phyloP scores from a whole-genome alignment of 306 rosid species.

The Pyrus betulifolia region DNA sequence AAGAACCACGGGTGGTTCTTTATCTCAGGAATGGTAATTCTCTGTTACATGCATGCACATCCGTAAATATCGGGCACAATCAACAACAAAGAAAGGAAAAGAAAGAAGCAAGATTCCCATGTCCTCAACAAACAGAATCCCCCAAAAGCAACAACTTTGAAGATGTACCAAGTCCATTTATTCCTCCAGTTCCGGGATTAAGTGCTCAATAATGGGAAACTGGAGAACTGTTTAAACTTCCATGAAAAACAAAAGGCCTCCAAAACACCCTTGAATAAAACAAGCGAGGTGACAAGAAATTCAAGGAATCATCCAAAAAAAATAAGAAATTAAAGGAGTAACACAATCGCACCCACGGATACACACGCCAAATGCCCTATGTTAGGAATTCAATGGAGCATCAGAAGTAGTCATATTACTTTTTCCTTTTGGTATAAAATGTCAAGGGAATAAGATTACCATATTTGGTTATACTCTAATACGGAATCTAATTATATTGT shows the following conservation, averaged over 20 bases:
- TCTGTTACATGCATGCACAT: slow-evolving; percentile 34
- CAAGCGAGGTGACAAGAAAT: neutral
- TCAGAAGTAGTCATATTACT: neutral
- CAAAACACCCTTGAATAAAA: neutral
- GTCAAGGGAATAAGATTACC: neutral
- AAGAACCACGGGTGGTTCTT: slow-evolving; percentile 71
- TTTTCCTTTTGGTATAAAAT: neutral
- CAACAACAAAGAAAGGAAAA: slow-evolving; percentile 3
- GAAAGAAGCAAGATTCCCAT: neutral
- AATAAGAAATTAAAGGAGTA: too few relatives aligned
- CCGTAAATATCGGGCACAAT: slow-evolving; percentile 5
- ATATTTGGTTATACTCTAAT: neutral
- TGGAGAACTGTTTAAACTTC: neutral
- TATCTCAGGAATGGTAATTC: slow-evolving; percentile 79
- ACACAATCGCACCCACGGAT: neutral
- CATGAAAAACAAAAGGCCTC: neutral
- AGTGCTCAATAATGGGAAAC: neutral
- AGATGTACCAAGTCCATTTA: neutral
- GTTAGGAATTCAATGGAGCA: neutral
- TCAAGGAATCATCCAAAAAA: neutral
- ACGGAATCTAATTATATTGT: neutral
- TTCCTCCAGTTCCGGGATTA: neutral
- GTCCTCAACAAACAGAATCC: neutral
- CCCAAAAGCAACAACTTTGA: neutral
- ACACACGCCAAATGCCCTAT: neutral